Base-by-base conservation (phyloP, 1,284 basidiomycete genomes). In the Peniophora sp. region DNA sequence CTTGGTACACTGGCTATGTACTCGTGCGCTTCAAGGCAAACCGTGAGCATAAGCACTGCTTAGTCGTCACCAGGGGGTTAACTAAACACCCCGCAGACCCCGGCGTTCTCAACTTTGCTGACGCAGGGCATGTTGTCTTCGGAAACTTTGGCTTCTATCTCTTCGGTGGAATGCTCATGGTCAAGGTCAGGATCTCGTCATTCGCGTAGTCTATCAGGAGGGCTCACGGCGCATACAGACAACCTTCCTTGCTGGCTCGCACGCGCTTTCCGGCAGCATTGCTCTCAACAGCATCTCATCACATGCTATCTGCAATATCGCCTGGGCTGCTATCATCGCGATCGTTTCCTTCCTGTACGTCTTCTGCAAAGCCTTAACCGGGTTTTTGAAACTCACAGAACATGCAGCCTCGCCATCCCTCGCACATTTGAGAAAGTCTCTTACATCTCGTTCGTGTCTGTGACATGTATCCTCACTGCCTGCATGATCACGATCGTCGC, bases 361-460 rank as follows among this genome's bases (percentile, higher is more conserved):
- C 43, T 23, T 20, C 43, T 17, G 5, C n/a, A 10, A 18, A 20
- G 6, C 11, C 23, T 45, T n/a, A 5, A 23, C 43, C 43, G 22
- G 18, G 15, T 5, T 5, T 15, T 5, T 23, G 8, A 5, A 15
- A 45, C 43, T 14, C 43, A 14, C 22, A 11, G 12, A 14, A 6
- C n/a, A 14, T 45, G 12, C 43, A 51, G 50, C 6, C 47, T 52
- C 14, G 37, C 47, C 24, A 32, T 52, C 10, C 51, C 51, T 10
- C 51, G 51, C 20, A 52, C 51, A 22, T 52, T 52, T 41, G 51
- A 52, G 27, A 52, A 52, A 37, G 46, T 52, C 18, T 52, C 51
- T 14, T 52, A 52, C 47, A 52, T 52, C 35, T 52, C 51, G 11
- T 52, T 52, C 51, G 47, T 52, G 11, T 48, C 47, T 15, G 47